Base-by-base conservation (phyloP, 805 yeast species). In the Nakazawaea populi region DNA sequence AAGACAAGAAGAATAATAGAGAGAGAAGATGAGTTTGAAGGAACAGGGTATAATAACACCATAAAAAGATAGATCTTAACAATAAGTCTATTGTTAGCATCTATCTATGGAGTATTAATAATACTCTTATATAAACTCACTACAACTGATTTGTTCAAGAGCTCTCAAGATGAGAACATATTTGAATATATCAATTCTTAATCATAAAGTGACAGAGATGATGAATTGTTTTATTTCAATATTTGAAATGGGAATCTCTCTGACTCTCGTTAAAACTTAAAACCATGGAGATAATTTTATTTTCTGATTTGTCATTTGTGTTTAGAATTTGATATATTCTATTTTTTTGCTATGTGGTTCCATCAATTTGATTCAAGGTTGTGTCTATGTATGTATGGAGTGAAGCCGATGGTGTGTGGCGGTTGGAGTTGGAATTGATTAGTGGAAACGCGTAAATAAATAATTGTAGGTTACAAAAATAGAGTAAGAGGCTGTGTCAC, bases 211-310 rank as follows among this genome's bases (percentile, higher is more conserved):
- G 18, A 12, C 40, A 37, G 7, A 14, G 24, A 36, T 44, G 47
- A 44, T 36, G 41, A 44, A 10, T 12, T 14, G 11, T 27, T 34
- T 32, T 29, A 12, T 39, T 38, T 27, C n/a, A 45, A 29, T 32
- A 32, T 32, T 29, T 36, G 38, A 46, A 46, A 46, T 46, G 48
- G 48, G 48, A 46, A 46, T 46, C 48, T 46, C 48, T 46, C 48
- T 46, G 48, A 46, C 48, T 36, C 48, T 46, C 48, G 48, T 46
- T 46, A 46, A 45, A 24, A 44, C 14, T n/a, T 2, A 6, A 18
- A 46, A 38, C 44, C 36, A 46, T 46, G 48, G 48, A 46, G 48
- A 46, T n/a, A 32, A 38, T 9, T 45, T 40, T 40, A 18, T 18
- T 40, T 18, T 40, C 43, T 40, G 43, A 40, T 18, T 40, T 32